phyloP scores from a whole-genome alignment of 1,139 yeast genomes.

The Candida neerlandica region DNA sequence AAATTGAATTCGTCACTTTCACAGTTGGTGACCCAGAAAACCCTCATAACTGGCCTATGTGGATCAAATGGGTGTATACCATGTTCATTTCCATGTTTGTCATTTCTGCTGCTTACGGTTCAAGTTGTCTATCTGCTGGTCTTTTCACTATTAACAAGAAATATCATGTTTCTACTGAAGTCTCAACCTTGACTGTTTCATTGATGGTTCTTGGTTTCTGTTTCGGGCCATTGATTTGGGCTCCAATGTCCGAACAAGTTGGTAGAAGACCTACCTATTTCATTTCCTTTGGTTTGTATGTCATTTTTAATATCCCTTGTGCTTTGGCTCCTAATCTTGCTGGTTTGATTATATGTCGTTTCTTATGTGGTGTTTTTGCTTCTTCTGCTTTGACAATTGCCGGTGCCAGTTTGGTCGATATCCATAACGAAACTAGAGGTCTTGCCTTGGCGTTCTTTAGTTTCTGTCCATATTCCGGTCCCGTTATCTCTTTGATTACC shows the following conservation, averaged over 20 bases:
- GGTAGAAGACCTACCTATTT: conserved; percentile 87
- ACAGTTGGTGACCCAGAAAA: conserved; percentile 76
- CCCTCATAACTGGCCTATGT: conserved; percentile 78
- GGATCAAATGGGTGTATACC: conserved; percentile 68
- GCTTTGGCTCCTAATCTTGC: conserved; percentile 86
- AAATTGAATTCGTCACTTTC: conserved; percentile 81
- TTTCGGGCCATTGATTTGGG: conserved; percentile 88
- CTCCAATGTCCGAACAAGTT: conserved; percentile 82
- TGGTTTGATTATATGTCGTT: conserved; percentile 76
- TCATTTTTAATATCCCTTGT: conserved; percentile 83
- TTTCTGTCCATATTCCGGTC: conserved; percentile 92
- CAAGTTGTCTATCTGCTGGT: conserved; percentile 89
- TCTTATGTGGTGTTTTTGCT: conserved; percentile 84
- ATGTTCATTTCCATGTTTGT: conserved; percentile 66
- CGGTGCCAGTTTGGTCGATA: conserved; percentile 89
- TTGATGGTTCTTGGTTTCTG: conserved; percentile 89
- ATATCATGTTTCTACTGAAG: conserved; percentile 73
- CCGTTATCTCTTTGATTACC: conserved; percentile 87
- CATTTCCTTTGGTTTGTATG: conserved; percentile 71
- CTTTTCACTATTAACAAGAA: conserved; percentile 62
- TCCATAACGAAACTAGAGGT: conserved; percentile 80
- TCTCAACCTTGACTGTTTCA: conserved; percentile 77
- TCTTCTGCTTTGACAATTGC: conserved; percentile 84
- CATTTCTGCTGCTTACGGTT: conserved; percentile 87
- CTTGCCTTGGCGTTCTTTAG: conserved; percentile 89